Evolutionary conservation across 306 rosid genomes (phyloP).

Genomic region (Trifolium pratense): DNA sequence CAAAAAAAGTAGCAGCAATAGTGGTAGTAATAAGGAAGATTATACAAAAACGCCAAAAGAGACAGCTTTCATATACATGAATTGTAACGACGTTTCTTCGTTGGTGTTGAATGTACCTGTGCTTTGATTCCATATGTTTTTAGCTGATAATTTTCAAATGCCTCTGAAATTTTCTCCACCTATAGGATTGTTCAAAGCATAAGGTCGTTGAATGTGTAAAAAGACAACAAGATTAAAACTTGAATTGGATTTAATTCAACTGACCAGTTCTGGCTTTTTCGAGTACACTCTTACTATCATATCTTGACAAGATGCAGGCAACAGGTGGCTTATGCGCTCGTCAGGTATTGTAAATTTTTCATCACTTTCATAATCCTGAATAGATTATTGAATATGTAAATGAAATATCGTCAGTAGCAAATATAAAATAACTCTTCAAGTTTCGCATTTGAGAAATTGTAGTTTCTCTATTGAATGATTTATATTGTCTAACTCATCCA

Average conservation of each 20-base stretch:
- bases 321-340: slow-evolving; percentile 84
- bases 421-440: neutral
- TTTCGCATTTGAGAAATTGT: slow-evolving; percentile 13
- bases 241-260: slow-evolving; percentile 39
- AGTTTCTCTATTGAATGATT: slow-evolving; percentile 22
- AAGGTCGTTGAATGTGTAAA: slow-evolving; percentile 34
- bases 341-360: slow-evolving; percentile 75
- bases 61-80: slow-evolving; percentile 16
- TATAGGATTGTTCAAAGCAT: slow-evolving; percentile 44
- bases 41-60: neutral
- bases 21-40: neutral
- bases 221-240: slow-evolving; percentile 21
- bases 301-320: slow-evolving; percentile 87
- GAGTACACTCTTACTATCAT: slow-evolving; percentile 93
- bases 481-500: slow-evolving; percentile 4
- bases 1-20: neutral
- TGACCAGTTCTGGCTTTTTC: slow-evolving; percentile 92
- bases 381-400: slow-evolving; percentile 27
- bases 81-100: slow-evolving; percentile 70
- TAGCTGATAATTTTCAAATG: slow-evolving; percentile 90
- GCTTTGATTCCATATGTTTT: slow-evolving; percentile 84
- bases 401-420: slow-evolving; percentile 19
- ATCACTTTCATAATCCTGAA: slow-evolving; percentile 85
- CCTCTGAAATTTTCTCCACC: slow-evolving; percentile 87
- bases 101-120: slow-evolving; percentile 85